Evolutionary conservation across 2,329 filamentous ascomycete species (phyloP).

Genomic region (Phialophora tarda): DNA sequence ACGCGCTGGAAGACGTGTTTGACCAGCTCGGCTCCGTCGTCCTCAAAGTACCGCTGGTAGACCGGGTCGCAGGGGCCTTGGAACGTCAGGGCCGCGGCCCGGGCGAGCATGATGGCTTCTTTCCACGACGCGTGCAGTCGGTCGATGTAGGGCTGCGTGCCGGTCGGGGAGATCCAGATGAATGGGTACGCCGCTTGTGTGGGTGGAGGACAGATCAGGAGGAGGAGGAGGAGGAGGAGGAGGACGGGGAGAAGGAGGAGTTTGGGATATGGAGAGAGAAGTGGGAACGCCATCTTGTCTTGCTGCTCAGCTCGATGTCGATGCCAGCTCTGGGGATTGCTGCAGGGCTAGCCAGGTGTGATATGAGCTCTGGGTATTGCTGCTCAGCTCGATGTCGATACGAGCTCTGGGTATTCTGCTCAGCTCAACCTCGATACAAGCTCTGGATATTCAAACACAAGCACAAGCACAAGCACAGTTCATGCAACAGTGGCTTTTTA

Average conservation of each 20-base stretch:
- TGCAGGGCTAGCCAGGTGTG: too few species aligned
- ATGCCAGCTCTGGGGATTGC: too few species aligned
- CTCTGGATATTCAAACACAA: too few species aligned
- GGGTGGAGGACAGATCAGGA: not conserved
- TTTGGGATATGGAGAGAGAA: too few species aligned
- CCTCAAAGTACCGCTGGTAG: slow-evolving; percentile 7
- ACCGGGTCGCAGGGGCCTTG: slow-evolving; percentile 2
- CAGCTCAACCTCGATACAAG: too few species aligned
- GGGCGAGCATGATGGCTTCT: slow-evolving; percentile 6
- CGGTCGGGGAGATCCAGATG: not conserved
- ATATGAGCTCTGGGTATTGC: too few species aligned
- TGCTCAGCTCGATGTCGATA: too few species aligned
- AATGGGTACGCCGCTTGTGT: not conserved
- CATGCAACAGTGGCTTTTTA: too few species aligned
- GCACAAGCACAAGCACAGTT: too few species aligned
- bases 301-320: too few species aligned
- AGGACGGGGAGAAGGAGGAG: not conserved
- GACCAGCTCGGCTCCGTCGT: not conserved
- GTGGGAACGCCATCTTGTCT: too few species aligned
- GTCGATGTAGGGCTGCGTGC: not conserved
- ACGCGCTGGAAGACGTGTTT: slow-evolving; percentile 1
- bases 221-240: not conserved
- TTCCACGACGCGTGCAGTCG: not conserved
- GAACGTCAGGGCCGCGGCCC: slow-evolving; percentile 9
- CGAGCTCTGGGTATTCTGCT: too few species aligned